Evolutionary conservation across 208 protist genomes (phyloP), one percentile per base, ranked within the genome.

Genomic region (Trypanosoma platydactyli): DNA sequence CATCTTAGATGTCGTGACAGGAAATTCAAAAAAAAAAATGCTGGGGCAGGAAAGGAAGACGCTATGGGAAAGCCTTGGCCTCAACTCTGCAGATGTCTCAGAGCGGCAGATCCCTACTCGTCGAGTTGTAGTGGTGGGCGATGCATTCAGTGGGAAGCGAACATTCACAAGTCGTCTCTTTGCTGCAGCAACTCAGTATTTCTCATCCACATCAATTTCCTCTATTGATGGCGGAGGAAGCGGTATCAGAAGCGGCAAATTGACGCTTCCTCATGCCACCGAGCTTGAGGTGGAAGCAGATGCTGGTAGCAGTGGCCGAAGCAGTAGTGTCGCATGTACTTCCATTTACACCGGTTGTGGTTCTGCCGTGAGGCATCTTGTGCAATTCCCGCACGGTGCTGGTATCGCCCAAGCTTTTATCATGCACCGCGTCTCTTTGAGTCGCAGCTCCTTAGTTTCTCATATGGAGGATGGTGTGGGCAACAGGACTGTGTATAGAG

Each of bases 341-440:
- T 11, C 33, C 9, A 38, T 9, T 38, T 3, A 3, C 33, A 38
- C 5, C 33, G 9, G 5, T 38, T 3, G 5, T 38, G 33, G 5
- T 38, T 38, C 44, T 24, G 44, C 13, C 12, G 25, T 24, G 25
- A 48, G 27, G 18, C 65, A 75, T 49, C n/a, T 55, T 27, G 57
- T 44, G 4, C 48, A 77, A 0, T 74, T 84, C 49, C 64, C 67
- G 20, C 80, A 89, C 58, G 84, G 84, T 30, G 77, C 76, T 5
- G 88, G 88, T 24, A 72, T 91, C 25, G 64, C 77, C 16, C 85
- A 90, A 42, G 80, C 82, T 64, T 94, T 86, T 76, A 74, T 91
- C 4, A 41, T 80, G 11, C 88, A 89, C 64, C 82, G 83, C 44
- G 48, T 91, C 13, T 78, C 82, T 11, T 48, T 59, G 11, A 76